Evolutionary conservation across 75 land plant species (phyloP), one percentile per base, ranked within the genome.

Genomic region (Pinus taeda): DNA sequence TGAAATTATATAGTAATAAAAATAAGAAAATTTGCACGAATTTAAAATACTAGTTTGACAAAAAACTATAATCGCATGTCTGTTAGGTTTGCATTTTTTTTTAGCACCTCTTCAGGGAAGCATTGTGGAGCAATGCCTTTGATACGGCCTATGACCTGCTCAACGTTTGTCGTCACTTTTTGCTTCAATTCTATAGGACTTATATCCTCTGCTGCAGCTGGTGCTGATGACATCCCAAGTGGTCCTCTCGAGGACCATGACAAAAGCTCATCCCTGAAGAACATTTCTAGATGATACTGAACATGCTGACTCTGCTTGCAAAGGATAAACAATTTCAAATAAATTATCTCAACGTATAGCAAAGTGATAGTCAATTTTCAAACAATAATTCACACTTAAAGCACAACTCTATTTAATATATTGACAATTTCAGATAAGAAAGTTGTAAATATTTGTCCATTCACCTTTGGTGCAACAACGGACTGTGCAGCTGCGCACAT

Each of bases 401-500:
- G 4, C 61, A 21, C 6, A 17, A 60, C 6, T 20, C 22, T 18
- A 4, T 20, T 83, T 86, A 57, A 81, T 29, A 18, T 18, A 30
- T 3, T 36, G 26, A 33, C 7, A 21, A 6, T n/a, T 73, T 60
- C 6, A 57, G 69, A 58, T 7, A 24, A 76, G 33, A 21, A 83
- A 83, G 78, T 36, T 24, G 9, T 21, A 7, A 69, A 15, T 29
- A 14, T 37, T 15, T 33, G 71, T 60, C 15, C 17, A 61, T 29
- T 59, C 57, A 95, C 99, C 83, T 97, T 97, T 0, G 96, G 94
- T 7, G 96, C 86, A 78, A 89, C 90, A 22, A 97, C 86, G 61
- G 99, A 91, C 74, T 97, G 99, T 0, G 99, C 96, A 53, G 98
- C 98, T 69, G 99, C 89, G 79, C 94, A 95, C 96, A 97, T 95